These are phyloP conservation scores for Colletotrichum spaethianum DNA, from an alignment of 2,329 filamentous ascomycete species.

Conservation along the genomic window DNA sequence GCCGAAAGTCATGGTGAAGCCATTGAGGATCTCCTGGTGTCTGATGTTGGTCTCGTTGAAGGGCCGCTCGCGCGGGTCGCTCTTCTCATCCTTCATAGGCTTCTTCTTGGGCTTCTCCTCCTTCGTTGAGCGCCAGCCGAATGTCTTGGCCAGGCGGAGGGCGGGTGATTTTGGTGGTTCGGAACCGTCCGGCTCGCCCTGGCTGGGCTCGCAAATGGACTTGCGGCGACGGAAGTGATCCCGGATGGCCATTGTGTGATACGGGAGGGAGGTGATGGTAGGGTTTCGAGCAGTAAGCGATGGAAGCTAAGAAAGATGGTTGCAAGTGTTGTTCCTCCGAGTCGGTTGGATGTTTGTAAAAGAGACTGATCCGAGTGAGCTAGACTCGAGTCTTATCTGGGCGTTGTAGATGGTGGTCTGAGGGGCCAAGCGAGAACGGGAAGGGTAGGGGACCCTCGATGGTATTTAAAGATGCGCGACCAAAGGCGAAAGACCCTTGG, in stretches of 20 bases:
- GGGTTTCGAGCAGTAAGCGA: not conserved
- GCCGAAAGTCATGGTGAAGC: slow-evolving; percentile 64
- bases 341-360: not conserved
- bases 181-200: slow-evolving; percentile 50
- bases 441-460: slow-evolving; percentile 2
- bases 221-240: slow-evolving; percentile 59
- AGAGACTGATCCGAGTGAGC: not conserved
- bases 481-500: not conserved
- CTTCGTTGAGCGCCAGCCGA: slow-evolving; percentile 44
- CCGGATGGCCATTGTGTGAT: slow-evolving; percentile 56
- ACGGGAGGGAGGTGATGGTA: not conserved
- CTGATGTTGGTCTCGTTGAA: slow-evolving; percentile 61
- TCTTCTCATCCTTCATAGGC: slow-evolving; percentile 45
- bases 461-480: slow-evolving; percentile 29
- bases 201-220: slow-evolving; percentile 52
- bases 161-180: slow-evolving; percentile 31
- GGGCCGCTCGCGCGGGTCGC: slow-evolving; percentile 60
- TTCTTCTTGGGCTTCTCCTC: slow-evolving; percentile 49
- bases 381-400: not conserved
- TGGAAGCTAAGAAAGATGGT: not conserved
- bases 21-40: slow-evolving; percentile 62
- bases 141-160: slow-evolving; percentile 41
- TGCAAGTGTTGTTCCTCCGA: not conserved
- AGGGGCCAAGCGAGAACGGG: not conserved
- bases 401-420: not conserved